Evolutionary conservation across 352 stramenopile genomes (phyloP).

Genomic region (Pythium biforme): DNA sequence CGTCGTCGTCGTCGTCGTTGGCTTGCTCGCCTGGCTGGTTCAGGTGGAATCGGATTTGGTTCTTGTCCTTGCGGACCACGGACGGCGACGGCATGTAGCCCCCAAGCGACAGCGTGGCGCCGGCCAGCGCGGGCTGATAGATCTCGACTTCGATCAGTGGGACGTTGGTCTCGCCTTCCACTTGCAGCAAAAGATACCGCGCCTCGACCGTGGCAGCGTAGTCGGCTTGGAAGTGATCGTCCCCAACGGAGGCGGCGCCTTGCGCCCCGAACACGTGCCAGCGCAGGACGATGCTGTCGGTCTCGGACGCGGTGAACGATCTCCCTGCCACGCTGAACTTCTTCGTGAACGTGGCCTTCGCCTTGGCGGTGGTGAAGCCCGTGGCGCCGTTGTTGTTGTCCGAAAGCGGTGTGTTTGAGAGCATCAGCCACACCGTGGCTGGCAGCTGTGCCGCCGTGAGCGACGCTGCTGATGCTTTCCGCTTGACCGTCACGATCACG

Average conservation of each 20-base stretch:
- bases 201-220: conserved; percentile 36
- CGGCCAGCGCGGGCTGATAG: conserved; percentile 61
- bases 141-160: conserved; percentile 62
- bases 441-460: conserved; percentile 33
- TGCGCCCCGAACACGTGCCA: conserved; percentile 60
- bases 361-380: conserved; percentile 34
- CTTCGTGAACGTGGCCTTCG: conserved; percentile 26
- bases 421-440: conserved; percentile 46
- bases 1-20: not conserved
- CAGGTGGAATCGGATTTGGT: conserved; percentile 44
- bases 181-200: conserved; percentile 49
- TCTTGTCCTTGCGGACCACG: conserved; percentile 30
- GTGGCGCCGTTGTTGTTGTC: conserved; percentile 32
- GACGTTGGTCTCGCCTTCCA: conserved; percentile 59
- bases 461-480: conserved; percentile 32
- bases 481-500: conserved; percentile 50
- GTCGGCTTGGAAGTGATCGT: conserved; percentile 39
- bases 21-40: conserved; percentile 26
- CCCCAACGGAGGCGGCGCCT: conserved; percentile 29
- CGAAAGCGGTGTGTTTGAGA: conserved; percentile 39
- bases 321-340: conserved; percentile 41
- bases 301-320: conserved; percentile 43
- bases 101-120: conserved; percentile 41
- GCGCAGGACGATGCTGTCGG: conserved; percentile 42
- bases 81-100: conserved; percentile 55